Base-by-base conservation (phyloP, 225 moss, liverwort and hornwort species). In the Thuidium tamariscinum region DNA sequence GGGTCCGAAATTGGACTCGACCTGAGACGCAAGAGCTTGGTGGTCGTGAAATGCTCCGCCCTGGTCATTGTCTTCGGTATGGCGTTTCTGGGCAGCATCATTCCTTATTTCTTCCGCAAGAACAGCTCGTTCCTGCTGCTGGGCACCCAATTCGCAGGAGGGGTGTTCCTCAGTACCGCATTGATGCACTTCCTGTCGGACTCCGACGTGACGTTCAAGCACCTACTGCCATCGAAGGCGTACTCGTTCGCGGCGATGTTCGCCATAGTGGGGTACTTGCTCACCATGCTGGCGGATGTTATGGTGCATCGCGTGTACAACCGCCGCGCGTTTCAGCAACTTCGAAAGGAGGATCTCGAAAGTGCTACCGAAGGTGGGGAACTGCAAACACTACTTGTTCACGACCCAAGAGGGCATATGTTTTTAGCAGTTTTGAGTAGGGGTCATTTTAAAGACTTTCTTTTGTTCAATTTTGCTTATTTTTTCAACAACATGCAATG, bases 141-240 rank as follows among this genome's bases (percentile, higher is more conserved):
- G 86, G 98, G 98, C 22, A 98, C 93, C 67, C 98, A 98, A 86
- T 96, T 94, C 42, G 95, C 98, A 21, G 96, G 91, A 32, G 98
- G 96, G 30, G 94, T 96, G 76, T 96, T 98, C 80, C 91, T 98
- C 84, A 89, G 95, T 48, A 93, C 98, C 32, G 93, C 95, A 36
- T 82, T 96, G 89, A 93, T 96, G 77, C 98, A 98, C 88, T 98
- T 96, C 87, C 91, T 98, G 22, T 39, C 66, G 9, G 96, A 96
- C 73, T 87, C 98, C 13, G 89, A 93, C 76, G 15, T 73, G 16
- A 89, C 93, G 16, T 96, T 98, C 80, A 68, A 80, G 71, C 55
- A 73, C 10, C 89, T 89, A 51, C 91, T 95, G 37, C 87, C 90
- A 4, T 93, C 92, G 2, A n/a, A 72, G 49, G 26, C 83, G 22